Base-by-base conservation (phyloP, 208 protist species). In the Wallacemonas sp. region DNA sequence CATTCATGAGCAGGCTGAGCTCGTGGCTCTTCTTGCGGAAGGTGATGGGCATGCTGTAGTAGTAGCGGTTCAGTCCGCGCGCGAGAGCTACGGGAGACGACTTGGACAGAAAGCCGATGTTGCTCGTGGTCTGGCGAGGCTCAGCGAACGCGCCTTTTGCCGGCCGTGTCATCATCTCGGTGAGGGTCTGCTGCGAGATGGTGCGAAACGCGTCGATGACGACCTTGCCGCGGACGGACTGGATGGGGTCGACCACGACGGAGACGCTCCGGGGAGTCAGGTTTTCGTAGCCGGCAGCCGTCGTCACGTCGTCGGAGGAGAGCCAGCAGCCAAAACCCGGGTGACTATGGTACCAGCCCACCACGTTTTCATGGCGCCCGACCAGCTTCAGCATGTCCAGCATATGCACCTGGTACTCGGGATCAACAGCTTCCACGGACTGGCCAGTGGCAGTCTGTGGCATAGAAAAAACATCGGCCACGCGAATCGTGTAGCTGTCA, bases 301-400 rank as follows among this genome's bases (percentile, higher is more conserved):
- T 99, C 78, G 99, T 99, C 27, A 99, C 94, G 89, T 99, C 99
- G 55, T 99, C 98, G 41, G 95, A 94, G 27, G 98, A 99, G 8
- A 99, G 94, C 99, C 99, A 99, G 88, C 98, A 99, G 21, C 99
- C 99, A 79, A 99, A 99, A 29, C 99, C 99, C 17, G 99, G 99
- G 78, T 99, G 99, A 59, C 96, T 99, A 76, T 99, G 99, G 85
- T 99, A 99, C 99, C 99, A 99, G 12, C 99, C 99, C 24, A 99
- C 99, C 38, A 99, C 98, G 67, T 99, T 99, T 75, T 99, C 99
- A 39, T 95, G 88, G 38, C 97, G 91, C 5, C 97, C 98, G 10
- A 99, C 99, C 52, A 98, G 96, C 78, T 98, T 98, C 48, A 99
- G 86, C 89, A 99, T 99, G 55, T 99, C 98, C 12, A 99, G 85